These are phyloP conservation scores for Helicocarpus griseus DNA, from an alignment of 2,329 filamentous ascomycete species.

Conservation along the genomic window DNA sequence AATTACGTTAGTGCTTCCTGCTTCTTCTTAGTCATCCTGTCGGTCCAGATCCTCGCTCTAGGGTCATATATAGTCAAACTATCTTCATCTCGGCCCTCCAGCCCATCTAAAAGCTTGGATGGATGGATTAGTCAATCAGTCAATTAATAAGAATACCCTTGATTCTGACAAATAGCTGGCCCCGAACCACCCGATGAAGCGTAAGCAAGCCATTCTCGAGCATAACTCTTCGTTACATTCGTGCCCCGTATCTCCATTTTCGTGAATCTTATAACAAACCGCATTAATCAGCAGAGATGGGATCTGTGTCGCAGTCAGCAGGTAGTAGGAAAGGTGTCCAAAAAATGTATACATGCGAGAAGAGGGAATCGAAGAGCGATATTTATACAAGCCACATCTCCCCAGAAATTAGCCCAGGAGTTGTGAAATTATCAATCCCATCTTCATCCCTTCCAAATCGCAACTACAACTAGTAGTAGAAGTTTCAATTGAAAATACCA, in stretches of 20 bases:
- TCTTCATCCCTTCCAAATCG: too few species aligned
- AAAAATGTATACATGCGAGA: neutral
- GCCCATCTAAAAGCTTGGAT: neutral
- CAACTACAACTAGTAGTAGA: neutral
- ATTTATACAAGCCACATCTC: neutral
- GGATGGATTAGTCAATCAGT: neutral
- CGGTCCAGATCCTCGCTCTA: too few species aligned
- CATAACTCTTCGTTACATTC: neutral
- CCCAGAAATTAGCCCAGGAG: neutral
- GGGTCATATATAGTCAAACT: too few species aligned
- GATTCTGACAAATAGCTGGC: neutral
- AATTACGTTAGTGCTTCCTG: neutral
- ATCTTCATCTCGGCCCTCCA: neutral
- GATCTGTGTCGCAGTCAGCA: too few species aligned
- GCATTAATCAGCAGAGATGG: too few species aligned
- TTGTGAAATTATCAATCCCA: neutral
- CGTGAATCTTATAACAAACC: too few species aligned
- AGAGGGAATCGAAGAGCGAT: neutral
- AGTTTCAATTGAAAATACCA: neutral
- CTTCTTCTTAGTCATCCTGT: neutral
- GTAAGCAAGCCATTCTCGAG: neutral
- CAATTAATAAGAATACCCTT: neutral
- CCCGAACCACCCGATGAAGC: neutral
- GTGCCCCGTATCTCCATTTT: neutral
- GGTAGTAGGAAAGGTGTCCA: neutral